A percentile compares a stretch with the other conserved stretches of the same genome.
Conservation (phyloP, 148 eudicot genomes). For the Chenopodium suecicum region DNA sequence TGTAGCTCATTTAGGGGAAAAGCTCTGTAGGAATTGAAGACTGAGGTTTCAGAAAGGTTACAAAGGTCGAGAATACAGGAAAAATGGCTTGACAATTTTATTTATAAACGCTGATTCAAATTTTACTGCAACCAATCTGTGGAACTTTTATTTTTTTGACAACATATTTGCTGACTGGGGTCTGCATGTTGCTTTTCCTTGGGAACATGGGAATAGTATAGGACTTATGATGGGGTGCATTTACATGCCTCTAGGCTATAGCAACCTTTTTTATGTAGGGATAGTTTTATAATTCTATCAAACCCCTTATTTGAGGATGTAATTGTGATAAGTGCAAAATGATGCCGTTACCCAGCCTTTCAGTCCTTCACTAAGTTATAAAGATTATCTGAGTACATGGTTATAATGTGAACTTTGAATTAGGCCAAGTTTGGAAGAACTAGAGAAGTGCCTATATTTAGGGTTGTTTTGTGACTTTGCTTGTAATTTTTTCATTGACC, state of each 20-base stretch:
- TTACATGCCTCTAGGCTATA: background rate
- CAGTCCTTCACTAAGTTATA: too few relatives aligned
- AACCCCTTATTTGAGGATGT: too few relatives aligned
- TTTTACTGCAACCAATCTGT: background rate
- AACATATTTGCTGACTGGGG: background rate
- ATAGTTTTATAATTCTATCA: too few relatives aligned
- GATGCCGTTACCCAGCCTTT: too few relatives aligned
- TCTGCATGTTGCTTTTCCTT: background rate
- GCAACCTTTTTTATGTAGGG: too few relatives aligned
- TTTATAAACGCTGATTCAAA: background rate
- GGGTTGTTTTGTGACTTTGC: too few relatives aligned
- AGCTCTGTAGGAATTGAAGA: background rate
- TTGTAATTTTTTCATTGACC: background rate
- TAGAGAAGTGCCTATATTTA: too few relatives aligned
- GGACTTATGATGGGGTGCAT: background rate
- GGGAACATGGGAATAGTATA: background rate
- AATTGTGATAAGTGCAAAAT: too few relatives aligned
- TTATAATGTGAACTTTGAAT: too few relatives aligned
- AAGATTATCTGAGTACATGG: too few relatives aligned
- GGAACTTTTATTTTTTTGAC: background rate
- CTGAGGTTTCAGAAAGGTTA: background rate
- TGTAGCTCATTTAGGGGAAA: background rate
- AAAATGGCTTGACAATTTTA: background rate
- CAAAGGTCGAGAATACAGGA: background rate
- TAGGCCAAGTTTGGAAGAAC: too few relatives aligned